Evolutionary conservation across 192 early-diverging fungal species (phyloP), one percentile per base, ranked within the genome.

Genomic region (Linnemannia schmuckeri): DNA sequence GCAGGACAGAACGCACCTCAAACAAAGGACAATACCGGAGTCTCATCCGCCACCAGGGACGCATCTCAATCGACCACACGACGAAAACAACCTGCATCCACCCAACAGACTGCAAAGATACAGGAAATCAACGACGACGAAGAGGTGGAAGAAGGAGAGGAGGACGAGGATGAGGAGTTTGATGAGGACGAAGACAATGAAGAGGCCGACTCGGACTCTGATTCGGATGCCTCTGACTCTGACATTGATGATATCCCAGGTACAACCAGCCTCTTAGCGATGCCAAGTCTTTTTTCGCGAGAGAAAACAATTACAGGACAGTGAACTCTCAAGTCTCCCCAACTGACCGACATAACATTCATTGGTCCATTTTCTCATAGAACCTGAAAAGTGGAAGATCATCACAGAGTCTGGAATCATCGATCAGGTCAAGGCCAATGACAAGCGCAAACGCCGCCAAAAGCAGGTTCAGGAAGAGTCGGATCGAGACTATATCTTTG

Each of bases 301-400:
- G 61, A 13, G 13, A 35, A 66, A 33, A 66, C 61, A 33, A 66
- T 33, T 3, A 12, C 27, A 15, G 13, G 12, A 30, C 13, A 13
- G 38, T 42, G 38, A 72, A 22, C 20, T 42, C 22, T 40, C 6
- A 40, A 33, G n/a, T 52, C 15, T 52, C 49, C 15, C 49, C 5
- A 18, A 74, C 46, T 42, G 30, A 74, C 44, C 46, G 22, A 15
- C 27, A 74, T 27, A 18, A 47, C 30, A 37, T 20, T 41, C 22
- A 72, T 17, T 52, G 15, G 7, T 52, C 49, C 5, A 52, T 52
- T 52, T 44, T 44, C 41, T 47, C 20, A 18, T 55, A 85, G 83
- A 80, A 4, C 83, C 83, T 57, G 83, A 85, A 66, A 79, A 85
- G 42, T 85, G 83, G 83, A 85, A 78, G 22, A 80, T 85, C 37